phyloP scores from a whole-genome alignment of 1,139 yeast species.

The Saccharomyces hybrid region DNA sequence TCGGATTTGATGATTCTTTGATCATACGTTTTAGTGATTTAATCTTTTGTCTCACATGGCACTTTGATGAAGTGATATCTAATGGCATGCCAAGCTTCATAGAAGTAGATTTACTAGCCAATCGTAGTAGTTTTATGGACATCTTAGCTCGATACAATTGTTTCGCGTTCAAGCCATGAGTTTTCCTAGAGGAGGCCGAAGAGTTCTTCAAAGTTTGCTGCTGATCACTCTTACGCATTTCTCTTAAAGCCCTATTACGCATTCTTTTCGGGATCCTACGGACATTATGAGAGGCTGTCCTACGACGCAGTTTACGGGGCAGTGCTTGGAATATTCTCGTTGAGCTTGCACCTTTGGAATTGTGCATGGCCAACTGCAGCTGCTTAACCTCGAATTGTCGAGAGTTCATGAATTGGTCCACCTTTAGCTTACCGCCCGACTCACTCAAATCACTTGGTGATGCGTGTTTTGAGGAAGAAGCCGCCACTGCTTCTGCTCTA shows the following conservation, averaged over 20 bases:
- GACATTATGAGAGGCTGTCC: slow-evolving; percentile 95
- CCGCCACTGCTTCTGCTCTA: slow-evolving; percentile 25
- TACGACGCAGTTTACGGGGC: slow-evolving; percentile 74
- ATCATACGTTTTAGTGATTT: slow-evolving; percentile 32
- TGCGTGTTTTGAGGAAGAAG: slow-evolving; percentile 9
- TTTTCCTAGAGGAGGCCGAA: slow-evolving; percentile 20
- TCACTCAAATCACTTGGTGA: slow-evolving; percentile 22
- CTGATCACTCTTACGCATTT: slow-evolving; percentile 46
- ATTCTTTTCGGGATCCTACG: slow-evolving; percentile 80
- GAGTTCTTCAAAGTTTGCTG: slow-evolving; percentile 22
- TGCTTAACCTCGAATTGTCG: slow-evolving; percentile 72
- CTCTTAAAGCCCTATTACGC: slow-evolving; percentile 64
- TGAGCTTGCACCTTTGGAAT: slow-evolving; percentile 60
- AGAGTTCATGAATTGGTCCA: slow-evolving; percentile 62
- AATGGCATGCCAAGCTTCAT: slow-evolving; percentile 38
- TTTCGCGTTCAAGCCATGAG: slow-evolving; percentile 44
- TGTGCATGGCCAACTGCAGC: slow-evolving; percentile 66
- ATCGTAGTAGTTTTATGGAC: slow-evolving; percentile 45
- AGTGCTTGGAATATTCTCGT: slow-evolving; percentile 83
- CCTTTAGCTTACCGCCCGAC: slow-evolving; percentile 51
- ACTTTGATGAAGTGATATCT: slow-evolving; percentile 22
- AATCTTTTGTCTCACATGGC: slow-evolving; percentile 35
- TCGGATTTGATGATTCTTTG: slow-evolving; percentile 22
- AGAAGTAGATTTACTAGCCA: slow-evolving; percentile 47
- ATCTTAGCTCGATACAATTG: slow-evolving; percentile 48